Conservation (phyloP, 257 asterid species). For the Solanum gracilifrons region DNA sequence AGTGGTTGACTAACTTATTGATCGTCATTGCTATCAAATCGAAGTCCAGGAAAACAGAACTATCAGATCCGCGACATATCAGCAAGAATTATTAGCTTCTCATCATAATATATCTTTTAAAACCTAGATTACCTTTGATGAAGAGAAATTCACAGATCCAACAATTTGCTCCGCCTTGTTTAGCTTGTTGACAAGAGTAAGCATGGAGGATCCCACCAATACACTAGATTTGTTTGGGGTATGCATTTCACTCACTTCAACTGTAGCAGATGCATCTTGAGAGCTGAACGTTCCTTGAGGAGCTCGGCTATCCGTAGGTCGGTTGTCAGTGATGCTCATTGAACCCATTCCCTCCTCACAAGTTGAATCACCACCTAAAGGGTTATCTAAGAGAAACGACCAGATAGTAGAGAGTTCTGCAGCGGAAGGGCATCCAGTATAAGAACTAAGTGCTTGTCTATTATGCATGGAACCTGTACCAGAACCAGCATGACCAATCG, state of each 20-base stretch:
- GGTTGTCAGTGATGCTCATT: constrained; percentile 1
- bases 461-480: constrained; percentile 14
- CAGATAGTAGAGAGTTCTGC: constrained; percentile 55
- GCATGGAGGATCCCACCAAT: background rate
- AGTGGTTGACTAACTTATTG: background rate
- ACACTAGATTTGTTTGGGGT: background rate
- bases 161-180: background rate
- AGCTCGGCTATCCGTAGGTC: background rate
- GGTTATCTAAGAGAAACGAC: constrained; percentile 14
- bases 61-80: background rate
- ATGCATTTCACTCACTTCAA: background rate
- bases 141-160: background rate
- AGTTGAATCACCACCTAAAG: background rate
- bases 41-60: background rate
- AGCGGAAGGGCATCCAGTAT: constrained; percentile 64
- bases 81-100: background rate
- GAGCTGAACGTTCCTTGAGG: background rate
- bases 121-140: background rate
- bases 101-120: background rate
- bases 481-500: constrained; percentile 23
- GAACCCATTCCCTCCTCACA: constrained; percentile 13
- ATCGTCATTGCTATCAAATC: background rate
- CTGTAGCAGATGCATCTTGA: background rate
- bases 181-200: constrained; percentile 10
- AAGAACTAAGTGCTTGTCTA: constrained; percentile 33